These are phyloP conservation scores for Steccherinum ochraceum DNA, from an alignment of 768 basidiomycete genomes.

Conservation along the genomic window DNA sequence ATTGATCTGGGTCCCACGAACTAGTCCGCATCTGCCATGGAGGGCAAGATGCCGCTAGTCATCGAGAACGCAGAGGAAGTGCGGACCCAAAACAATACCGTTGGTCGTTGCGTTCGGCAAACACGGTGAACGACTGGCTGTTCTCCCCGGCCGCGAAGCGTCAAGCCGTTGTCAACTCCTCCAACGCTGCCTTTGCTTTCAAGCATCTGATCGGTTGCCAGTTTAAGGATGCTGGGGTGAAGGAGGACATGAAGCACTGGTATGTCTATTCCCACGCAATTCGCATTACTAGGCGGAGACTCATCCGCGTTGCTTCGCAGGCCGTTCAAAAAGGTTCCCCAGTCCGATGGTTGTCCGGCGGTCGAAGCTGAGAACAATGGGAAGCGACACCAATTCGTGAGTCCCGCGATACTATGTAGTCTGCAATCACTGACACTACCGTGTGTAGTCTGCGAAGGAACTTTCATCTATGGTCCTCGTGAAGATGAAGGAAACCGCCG, in stretches of 20 bases:
- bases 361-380: conserved; percentile 83
- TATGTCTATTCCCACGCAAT: conserved; percentile 18
- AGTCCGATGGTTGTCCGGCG: conserved; percentile 68
- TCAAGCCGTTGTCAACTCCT: conserved; percentile 92
- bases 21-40: conserved; percentile 92
- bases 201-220: conserved; percentile 94
- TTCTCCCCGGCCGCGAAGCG: conserved; percentile 97
- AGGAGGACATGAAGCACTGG: conserved; percentile 86
- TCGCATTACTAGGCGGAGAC: neutral
- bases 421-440: neutral
- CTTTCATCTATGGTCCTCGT: conserved; percentile 80
- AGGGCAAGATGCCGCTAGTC: conserved; percentile 88
- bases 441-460: conserved; percentile 77
- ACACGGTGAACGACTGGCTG: conserved; percentile 93
- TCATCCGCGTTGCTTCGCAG: conserved; percentile 28
- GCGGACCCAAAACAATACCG: conserved; percentile 93
- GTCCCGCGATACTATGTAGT: conserved; percentile 23
- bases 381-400: conserved; percentile 73
- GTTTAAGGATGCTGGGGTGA: conserved; percentile 91
- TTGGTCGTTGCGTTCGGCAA: conserved; percentile 99
- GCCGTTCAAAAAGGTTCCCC: conserved; percentile 76
- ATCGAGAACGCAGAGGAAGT: conserved; percentile 98
- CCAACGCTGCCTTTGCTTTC: conserved; percentile 91
- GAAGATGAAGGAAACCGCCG: conserved; percentile 97
- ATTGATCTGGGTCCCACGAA: conserved; percentile 96